These are phyloP conservation scores for Marasmius oreades DNA, from an alignment of 1,284 basidiomycete species.

Conservation along the genomic window DNA sequence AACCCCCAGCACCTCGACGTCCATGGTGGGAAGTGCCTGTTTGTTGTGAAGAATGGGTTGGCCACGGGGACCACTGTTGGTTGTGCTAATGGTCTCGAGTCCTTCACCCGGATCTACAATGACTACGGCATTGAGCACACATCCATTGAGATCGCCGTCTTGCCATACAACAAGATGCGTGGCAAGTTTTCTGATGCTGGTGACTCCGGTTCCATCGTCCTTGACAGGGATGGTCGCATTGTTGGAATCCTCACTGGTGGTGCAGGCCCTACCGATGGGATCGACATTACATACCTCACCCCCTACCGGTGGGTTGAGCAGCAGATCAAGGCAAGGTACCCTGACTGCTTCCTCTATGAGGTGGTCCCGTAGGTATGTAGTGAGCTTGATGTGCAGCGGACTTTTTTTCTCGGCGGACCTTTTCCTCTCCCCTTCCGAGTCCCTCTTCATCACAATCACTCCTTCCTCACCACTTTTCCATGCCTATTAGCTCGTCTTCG, in stretches of 20 bases:
- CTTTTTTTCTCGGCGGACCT: neutral
- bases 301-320: constrained; percentile 21
- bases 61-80: constrained; percentile 29
- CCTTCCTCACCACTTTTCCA: too few species aligned
- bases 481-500: too few species aligned
- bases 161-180: constrained; percentile 22
- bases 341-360: constrained; percentile 7
- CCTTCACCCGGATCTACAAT: constrained; percentile 23
- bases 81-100: constrained; percentile 22
- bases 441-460: too few species aligned
- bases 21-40: constrained; percentile 23
- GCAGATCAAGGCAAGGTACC: constrained; percentile 19
- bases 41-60: constrained; percentile 32
- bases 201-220: constrained; percentile 33
- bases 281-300: constrained; percentile 31
- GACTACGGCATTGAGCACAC: constrained; percentile 7
- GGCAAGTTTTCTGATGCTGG: constrained; percentile 29
- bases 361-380: neutral
- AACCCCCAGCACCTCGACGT: constrained; percentile 17
- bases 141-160: constrained; percentile 25
- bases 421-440: neutral
- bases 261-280: constrained; percentile 18
- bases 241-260: constrained; percentile 31
- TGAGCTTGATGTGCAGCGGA: neutral
- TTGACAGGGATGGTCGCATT: constrained; percentile 25